These are phyloP conservation scores for Emericellopsis terricola DNA, from an alignment of 495 filamentous ascomycete genomes.

Conservation along the genomic window DNA sequence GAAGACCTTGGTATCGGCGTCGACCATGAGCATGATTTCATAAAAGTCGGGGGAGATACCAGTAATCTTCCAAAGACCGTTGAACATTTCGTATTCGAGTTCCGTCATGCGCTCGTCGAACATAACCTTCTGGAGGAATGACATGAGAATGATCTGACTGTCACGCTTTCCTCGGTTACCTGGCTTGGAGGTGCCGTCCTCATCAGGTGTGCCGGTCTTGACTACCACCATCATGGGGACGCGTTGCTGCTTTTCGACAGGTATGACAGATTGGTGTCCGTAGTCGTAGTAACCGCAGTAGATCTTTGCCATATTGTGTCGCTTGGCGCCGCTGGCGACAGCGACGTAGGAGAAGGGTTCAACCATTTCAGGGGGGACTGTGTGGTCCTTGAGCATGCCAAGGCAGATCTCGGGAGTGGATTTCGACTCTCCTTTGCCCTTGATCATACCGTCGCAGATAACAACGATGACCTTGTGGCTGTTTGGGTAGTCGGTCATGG, in stretches of 20 bases:
- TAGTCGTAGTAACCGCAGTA: slow-evolving; percentile 98
- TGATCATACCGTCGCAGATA: slow-evolving; percentile 95
- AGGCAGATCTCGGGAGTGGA: slow-evolving; percentile 84
- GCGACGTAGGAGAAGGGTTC: slow-evolving; percentile 88
- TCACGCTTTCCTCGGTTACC: slow-evolving; percentile 97
- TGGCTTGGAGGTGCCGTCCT: slow-evolving; percentile 62
- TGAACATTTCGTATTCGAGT: slow-evolving; percentile 99
- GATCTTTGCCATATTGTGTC: slow-evolving; percentile 98
- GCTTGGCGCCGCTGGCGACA: slow-evolving; percentile 86
- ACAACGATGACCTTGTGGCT: slow-evolving; percentile 94
- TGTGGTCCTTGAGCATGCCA: slow-evolving; percentile 87
- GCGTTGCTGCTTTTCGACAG: slow-evolving; percentile 78
- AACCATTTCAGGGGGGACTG: slow-evolving; percentile 60
- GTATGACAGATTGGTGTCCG: slow-evolving; percentile 59
- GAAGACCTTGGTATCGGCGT: slow-evolving; percentile 98
- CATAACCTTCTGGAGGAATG: slow-evolving; percentile 99
- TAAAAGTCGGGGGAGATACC: slow-evolving; percentile 97
- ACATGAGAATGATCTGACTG: slow-evolving; percentile 98
- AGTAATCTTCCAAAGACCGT: slow-evolving; percentile 94
- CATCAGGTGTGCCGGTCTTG: slow-evolving; percentile 87
- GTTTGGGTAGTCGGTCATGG: slow-evolving; percentile 96
- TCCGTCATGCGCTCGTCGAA: slow-evolving; percentile 99
- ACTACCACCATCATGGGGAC: slow-evolving; percentile 98
- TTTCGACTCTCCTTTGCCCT: slow-evolving; percentile 75
- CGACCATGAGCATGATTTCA: slow-evolving; percentile 94